A percentile compares a stretch with the other conserved stretches of the same genome.
phyloP scores from a whole-genome alignment of 2,329 filamentous ascomycete genomes.

The Diaporthe batatas region DNA sequence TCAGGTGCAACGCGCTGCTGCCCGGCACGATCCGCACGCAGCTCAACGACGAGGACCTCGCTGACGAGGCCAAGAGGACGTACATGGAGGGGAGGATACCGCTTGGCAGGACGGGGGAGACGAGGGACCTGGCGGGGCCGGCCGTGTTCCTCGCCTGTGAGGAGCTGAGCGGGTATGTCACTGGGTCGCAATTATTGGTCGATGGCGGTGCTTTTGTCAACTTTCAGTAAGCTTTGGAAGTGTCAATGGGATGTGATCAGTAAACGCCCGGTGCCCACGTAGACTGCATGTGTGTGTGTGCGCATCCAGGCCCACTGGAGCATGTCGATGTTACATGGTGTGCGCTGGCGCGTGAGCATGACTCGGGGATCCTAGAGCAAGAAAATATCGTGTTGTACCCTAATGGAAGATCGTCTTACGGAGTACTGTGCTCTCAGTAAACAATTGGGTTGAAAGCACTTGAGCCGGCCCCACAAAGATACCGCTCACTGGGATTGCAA shows the following conservation, averaged over 20 bases:
- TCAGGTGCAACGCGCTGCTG: slow-evolving; percentile 86
- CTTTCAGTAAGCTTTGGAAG: slow-evolving; percentile 69
- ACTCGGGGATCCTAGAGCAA: not conserved
- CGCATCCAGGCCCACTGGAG: too few relatives aligned
- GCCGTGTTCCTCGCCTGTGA: slow-evolving; percentile 88
- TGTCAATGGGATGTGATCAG: not conserved
- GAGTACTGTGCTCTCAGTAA: not conserved
- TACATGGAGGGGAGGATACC: slow-evolving; percentile 90
- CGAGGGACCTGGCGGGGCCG: slow-evolving; percentile 83
- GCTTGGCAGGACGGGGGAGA: slow-evolving; percentile 78
- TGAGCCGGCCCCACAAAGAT: not conserved
- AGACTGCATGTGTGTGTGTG: too few relatives aligned
- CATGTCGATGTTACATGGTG: not conserved
- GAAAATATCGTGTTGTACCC: not conserved
- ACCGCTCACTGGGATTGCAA: not conserved
- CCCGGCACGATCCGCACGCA: slow-evolving; percentile 88
- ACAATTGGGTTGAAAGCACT: not conserved
- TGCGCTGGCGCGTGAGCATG: not conserved
- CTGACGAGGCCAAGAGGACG: slow-evolving; percentile 76
- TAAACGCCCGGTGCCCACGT: too few relatives aligned
- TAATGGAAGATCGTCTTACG: not conserved
- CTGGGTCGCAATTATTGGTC: slow-evolving; percentile 84
- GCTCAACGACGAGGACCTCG: slow-evolving; percentile 85
- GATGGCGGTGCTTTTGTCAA: slow-evolving; percentile 94
- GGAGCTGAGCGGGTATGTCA: slow-evolving; percentile 84